Conservation (phyloP, 2,329 filamentous ascomycete genomes). For the Fusarium oligoseptatum region DNA sequence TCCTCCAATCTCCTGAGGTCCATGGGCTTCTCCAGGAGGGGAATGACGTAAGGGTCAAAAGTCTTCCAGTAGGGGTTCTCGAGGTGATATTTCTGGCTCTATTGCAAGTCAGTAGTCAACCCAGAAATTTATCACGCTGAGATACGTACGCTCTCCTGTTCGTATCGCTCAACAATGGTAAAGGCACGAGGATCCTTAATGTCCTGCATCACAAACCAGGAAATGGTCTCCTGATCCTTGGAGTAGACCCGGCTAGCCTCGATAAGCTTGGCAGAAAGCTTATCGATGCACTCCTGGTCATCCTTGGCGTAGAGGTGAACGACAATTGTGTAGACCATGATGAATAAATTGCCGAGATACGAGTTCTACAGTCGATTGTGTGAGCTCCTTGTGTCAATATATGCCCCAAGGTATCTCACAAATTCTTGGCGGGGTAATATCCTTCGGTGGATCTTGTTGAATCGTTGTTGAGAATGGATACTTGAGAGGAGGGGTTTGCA, state of each 20-base stretch:
- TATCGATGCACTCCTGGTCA: conserved; percentile 72
- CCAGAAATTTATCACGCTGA: background rate
- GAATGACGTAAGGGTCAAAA: conserved; percentile 80
- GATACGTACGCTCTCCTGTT: conserved; percentile 70
- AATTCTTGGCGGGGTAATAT: background rate
- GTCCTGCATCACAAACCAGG: conserved; percentile 85
- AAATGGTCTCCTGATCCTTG: conserved; percentile 77
- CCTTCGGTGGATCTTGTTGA: background rate
- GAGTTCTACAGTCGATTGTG: background rate
- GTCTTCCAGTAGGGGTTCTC: conserved; percentile 82
- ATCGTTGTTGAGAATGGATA: conserved; percentile 14
- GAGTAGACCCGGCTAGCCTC: conserved; percentile 81
- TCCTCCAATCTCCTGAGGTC: conserved; percentile 78
- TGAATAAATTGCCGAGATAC: background rate
- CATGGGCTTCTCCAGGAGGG: conserved; percentile 76
- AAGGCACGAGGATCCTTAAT: conserved; percentile 76
- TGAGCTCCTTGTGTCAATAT: background rate
- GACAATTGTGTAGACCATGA: conserved; percentile 77
- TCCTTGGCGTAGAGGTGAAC: conserved; percentile 79
- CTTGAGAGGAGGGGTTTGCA: conserved; percentile 17
- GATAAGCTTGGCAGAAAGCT: conserved; percentile 78
- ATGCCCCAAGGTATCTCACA: background rate
- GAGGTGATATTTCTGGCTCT: conserved; percentile 73
- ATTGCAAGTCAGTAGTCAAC: conserved; percentile 8
- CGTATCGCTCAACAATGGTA: conserved; percentile 81